Percentiles rank a stretch among this genome's conserved stretches.
These are phyloP conservation scores for Persicaria maculosa DNA, from an alignment of 148 eudicot genomes.

Conservation along the genomic window DNA sequence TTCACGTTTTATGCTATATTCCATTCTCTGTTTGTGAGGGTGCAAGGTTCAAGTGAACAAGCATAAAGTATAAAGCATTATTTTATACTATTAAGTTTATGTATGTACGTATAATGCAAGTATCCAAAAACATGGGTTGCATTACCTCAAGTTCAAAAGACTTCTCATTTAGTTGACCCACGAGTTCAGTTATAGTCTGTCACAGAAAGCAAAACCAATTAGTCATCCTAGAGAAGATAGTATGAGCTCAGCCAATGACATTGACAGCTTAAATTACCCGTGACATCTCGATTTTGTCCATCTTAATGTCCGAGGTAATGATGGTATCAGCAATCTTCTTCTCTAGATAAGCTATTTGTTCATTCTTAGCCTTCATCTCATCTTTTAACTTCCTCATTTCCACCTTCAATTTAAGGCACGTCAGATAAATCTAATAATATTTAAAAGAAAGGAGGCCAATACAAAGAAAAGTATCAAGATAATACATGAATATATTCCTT, in stretches of 20 bases:
- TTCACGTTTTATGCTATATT: neutral
- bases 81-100: too few species aligned
- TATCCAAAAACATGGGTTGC: neutral
- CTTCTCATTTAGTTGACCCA: conserved; percentile 79
- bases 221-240: conserved; percentile 1
- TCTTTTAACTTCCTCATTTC: conserved; percentile 71
- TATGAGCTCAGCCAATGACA: conserved; percentile 6
- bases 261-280: conserved; percentile 36
- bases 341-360: conserved; percentile 68
- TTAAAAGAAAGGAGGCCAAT: conserved; percentile 9
- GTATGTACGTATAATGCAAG: neutral
- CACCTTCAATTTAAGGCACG: conserved; percentile 33
- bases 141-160: conserved; percentile 94
- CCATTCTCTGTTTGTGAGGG: neutral
- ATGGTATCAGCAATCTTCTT: conserved; percentile 61
- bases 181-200: conserved; percentile 72
- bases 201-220: neutral
- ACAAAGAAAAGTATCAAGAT: conserved; percentile 7
- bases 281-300: conserved; percentile 51
- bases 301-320: conserved; percentile 34
- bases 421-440: conserved; percentile 15
- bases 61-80: neutral
- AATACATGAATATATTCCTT: conserved; percentile 66
- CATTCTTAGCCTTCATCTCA: conserved; percentile 59
- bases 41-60: neutral